phyloP scores from a whole-genome alignment of 306 rosid genomes.

The Gillenia trifoliata region DNA sequence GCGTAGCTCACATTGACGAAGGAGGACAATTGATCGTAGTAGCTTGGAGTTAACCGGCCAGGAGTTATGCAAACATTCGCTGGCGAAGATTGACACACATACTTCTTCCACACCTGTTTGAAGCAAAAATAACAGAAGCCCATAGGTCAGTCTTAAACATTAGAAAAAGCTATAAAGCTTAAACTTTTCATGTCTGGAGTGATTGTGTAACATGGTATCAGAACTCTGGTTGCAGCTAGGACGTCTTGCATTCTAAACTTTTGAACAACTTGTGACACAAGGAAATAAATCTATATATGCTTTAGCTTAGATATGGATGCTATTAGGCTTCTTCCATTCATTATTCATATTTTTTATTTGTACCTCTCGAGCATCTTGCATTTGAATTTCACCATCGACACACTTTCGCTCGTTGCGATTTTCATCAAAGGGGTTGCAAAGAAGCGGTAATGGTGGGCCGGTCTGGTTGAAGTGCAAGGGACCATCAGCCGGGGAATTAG shows the following conservation, averaged over 20 bases:
- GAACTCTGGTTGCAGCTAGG: not conserved
- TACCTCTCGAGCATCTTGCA: slow-evolving; percentile 43
- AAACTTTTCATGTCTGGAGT: not conserved
- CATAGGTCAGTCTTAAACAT: not conserved
- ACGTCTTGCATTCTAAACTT: not conserved
- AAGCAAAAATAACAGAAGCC: slow-evolving; percentile 7
- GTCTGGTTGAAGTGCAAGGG: slow-evolving; percentile 59
- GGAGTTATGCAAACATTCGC: slow-evolving; percentile 26
- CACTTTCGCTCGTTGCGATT: slow-evolving; percentile 39
- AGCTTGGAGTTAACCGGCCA: slow-evolving; percentile 55
- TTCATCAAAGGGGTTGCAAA: slow-evolving; percentile 58
- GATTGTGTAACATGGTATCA: not conserved
- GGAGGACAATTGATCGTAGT: slow-evolving; percentile 37
- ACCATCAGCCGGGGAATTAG: slow-evolving; percentile 18
- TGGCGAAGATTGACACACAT: slow-evolving; percentile 40
- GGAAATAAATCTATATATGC: not conserved
- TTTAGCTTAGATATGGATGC: not conserved
- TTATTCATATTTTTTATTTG: not conserved
- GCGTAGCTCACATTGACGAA: slow-evolving; percentile 55
- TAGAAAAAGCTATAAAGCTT: not conserved
- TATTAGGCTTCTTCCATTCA: not conserved
- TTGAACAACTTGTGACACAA: not conserved
- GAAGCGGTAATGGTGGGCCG: slow-evolving; percentile 49
- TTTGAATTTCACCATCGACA: slow-evolving; percentile 38
- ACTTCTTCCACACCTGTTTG: slow-evolving; percentile 69